These are phyloP conservation scores for Chimonanthus salicifolius DNA, from an alignment of 164 flowering plant species.

Conservation along the genomic window DNA sequence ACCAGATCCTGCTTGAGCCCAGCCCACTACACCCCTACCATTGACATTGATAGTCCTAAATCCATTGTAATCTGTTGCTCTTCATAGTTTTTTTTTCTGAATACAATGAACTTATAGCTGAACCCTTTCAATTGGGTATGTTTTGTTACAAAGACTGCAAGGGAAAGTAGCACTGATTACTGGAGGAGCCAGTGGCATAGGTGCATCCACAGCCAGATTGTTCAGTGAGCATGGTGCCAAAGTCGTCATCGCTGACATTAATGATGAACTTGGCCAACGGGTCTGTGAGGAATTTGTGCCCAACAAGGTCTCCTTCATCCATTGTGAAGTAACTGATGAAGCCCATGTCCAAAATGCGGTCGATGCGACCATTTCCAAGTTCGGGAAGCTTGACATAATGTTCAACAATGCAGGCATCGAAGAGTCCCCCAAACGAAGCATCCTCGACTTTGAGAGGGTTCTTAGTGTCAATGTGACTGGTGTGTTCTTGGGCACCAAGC, in stretches of 20 bases:
- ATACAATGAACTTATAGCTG: constrained; percentile 13
- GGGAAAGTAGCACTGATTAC: constrained; percentile 15
- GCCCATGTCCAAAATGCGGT: constrained; percentile 5
- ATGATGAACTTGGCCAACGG: constrained; percentile 1
- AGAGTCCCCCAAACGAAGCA: too few species aligned
- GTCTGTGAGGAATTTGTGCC: not conserved
- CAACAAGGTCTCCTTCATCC: not conserved
- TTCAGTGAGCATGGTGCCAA: constrained; percentile 7
- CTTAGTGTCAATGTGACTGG: too few species aligned
- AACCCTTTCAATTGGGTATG: constrained; percentile 13
- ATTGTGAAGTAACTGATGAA: constrained; percentile 12
- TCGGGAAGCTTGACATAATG: too few species aligned
- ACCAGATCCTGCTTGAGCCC: too few species aligned
- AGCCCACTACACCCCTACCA: too few species aligned
- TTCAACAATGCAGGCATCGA: too few species aligned
- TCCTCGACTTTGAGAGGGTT: too few species aligned
- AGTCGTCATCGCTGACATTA: constrained; percentile 13
- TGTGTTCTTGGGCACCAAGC: too few species aligned
- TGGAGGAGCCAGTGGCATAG: constrained; percentile 6
- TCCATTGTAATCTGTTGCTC: too few species aligned
- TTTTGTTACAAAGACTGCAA: constrained; percentile 1
- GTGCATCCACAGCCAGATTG: constrained; percentile 3
- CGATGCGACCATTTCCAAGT: too few species aligned
- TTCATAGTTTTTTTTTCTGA: too few species aligned
- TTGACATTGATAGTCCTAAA: too few species aligned